phyloP scores from a whole-genome alignment of 192 early-diverging fungal species.

The Coemansia sp. region DNA sequence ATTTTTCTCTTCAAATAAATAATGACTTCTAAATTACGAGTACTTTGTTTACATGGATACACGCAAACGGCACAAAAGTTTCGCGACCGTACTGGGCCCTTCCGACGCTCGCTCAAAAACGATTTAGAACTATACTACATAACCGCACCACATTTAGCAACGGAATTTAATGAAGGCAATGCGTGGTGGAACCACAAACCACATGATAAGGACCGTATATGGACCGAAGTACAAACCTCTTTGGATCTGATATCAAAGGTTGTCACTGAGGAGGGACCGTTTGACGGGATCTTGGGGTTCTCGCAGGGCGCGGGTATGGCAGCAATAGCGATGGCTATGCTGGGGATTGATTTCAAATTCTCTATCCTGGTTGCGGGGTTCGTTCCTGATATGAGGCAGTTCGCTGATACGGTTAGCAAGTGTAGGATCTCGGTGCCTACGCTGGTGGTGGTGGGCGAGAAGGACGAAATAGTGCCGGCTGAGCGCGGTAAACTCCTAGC shows the following conservation, averaged over 20 bases:
- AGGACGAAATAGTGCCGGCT: conserved; percentile 29
- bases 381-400: conserved; percentile 22
- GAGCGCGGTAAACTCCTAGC: conserved; percentile 37
- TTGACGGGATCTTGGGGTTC: conserved; percentile 47
- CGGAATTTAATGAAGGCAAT: conserved; percentile 1
- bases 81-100: conserved; percentile 44
- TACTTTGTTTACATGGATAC: conserved; percentile 58
- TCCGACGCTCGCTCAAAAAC: conserved; percentile 28
- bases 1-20: not conserved
- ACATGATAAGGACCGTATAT: not conserved
- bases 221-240: conserved; percentile 23
- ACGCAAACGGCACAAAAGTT: conserved; percentile 47
- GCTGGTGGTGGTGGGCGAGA: conserved; percentile 30
- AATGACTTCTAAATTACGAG: conserved; percentile 14
- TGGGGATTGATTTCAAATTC: not conserved
- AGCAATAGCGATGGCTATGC: conserved; percentile 24
- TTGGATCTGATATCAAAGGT: not conserved
- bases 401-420: not conserved
- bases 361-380: conserved; percentile 38
- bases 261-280: conserved; percentile 28
- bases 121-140: conserved; percentile 28
- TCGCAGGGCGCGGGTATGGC: conserved; percentile 55
- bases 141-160: conserved; percentile 30
- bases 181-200: conserved; percentile 47
- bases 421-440: not conserved